Evolutionary conservation across 2,329 filamentous ascomycete genomes (phyloP), one percentile per base, ranked within the genome.

Genomic region (Colletotrichum kahawae): DNA sequence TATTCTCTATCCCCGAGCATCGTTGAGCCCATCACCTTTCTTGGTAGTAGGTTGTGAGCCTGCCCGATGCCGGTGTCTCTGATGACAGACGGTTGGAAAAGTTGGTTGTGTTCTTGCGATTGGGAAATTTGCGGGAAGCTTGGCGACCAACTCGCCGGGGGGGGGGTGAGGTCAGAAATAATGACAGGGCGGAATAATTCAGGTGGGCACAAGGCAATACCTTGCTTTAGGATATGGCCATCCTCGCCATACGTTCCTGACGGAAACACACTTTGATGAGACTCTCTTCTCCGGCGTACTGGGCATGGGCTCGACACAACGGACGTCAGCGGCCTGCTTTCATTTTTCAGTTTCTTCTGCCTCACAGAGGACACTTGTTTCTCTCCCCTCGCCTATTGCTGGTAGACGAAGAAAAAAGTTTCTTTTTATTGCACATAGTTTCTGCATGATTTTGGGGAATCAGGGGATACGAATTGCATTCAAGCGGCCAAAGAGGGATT

Each of bases 381-480:
- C 36, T 57, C 67, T 51, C 64, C 31, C 43, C 68, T 64, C 34
- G 60, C 69, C 31, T 74, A 60, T 43, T 57, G 56, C 43, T 31
- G 62, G 18, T 76, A 76, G 74, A 74, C 74, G 70, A 76, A 76
- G 74, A 76, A 76, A 76, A 76, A 76, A 74, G 74, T 76, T 76
- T 56, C 59, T 65, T 70, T 60, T 54, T 24, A 72, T 67, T 66
- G 74, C 66, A 76, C 74, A 76, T 74, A 76, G 70, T 38, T 63
- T 64, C 51, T 64, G 73, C 75, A 73, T 76, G 75, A 62, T 76
- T 64, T 68, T 36, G 59, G 75, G 56, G 10, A 54, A 60, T 27
- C 21, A 29, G 34, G 66, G n/a, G 64, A 12, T n/a, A 70, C 31
- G 65, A 69, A 71, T 69, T 76, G 75, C 73, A 77, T 76, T 77